Evolutionary conservation across 495 filamentous ascomycete genomes (phyloP), one percentile per base, ranked within the genome.

Genomic region (Thermothielavioides terrestris): DNA sequence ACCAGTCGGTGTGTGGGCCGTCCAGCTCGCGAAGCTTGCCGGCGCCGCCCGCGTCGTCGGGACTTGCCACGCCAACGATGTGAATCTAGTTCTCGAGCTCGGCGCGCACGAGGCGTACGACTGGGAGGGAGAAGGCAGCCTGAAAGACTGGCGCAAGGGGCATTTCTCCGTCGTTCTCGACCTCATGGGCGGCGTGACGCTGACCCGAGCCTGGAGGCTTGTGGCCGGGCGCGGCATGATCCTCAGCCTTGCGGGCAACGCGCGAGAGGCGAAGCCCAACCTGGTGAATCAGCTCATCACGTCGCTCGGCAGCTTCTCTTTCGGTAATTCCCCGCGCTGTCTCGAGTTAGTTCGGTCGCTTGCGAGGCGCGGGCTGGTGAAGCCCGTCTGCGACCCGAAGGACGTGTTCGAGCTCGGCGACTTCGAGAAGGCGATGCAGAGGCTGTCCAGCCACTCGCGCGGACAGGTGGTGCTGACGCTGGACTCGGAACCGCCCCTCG

Each of bases 151-250:
- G 74, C 42, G 25, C 14, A 55, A 52, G 25, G 61, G 63, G 44
- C 30, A 11, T 2, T 73, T 77, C 25, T 73, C 78, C 55, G 41
- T 79, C 2, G 70, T 78, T n/a, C 49, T 81, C 50, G 78, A 82
- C 56, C 70, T 65, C 49, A 54, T 77, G 44, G 77, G 77, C 11
- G 59, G 68, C 31, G 53, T 63, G 57, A 60, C 69, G 8, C 58
- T 79, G 17, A 54, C 58, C 27, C 68, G 69, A 57, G 68, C 69
- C 1, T 80, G 76, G 77, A 70, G 55, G 53, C 49, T 57, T 43
- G 68, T 72, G 0, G 68, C 59, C 46, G 64, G 70, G 14, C 65
- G 57, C 0, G 77, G 74, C 3, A 55, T 53, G 21, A 38, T 80
- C 35, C 46, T 80, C 27, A 75, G 74, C 58, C 72, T 80, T 30